Conservation (phyloP, 306 rosid species). For the Senna tora region DNA sequence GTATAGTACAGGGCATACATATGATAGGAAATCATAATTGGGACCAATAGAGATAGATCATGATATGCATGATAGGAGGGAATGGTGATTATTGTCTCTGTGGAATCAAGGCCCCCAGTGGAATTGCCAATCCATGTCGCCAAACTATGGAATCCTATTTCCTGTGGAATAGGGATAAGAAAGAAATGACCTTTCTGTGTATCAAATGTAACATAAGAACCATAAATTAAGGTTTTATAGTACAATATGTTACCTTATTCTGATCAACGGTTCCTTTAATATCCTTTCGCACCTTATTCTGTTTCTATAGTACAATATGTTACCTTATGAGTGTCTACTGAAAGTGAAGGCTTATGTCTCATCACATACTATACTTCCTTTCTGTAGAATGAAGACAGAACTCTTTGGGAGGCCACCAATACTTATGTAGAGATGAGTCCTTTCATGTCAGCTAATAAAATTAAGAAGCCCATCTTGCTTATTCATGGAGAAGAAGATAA, state of each 20-base stretch:
- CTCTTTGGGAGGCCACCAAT: slow-evolving; percentile 93
- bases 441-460: slow-evolving; percentile 92
- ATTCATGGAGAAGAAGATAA: slow-evolving; percentile 98
- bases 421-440: slow-evolving; percentile 98
- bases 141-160: neutral
- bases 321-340: slow-evolving; percentile 28
- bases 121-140: neutral
- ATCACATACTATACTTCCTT: slow-evolving; percentile 23
- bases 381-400: slow-evolving; percentile 91
- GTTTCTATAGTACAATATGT: slow-evolving; percentile 5
- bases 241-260: too few species aligned
- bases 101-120: neutral
- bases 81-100: neutral
- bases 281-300: slow-evolving; percentile 27
- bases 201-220: neutral
- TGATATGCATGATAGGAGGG: neutral
- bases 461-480: slow-evolving; percentile 95
- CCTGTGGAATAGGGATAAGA: neutral
- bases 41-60: neutral
- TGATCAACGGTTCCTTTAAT: neutral
- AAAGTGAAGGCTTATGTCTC: slow-evolving; percentile 26
- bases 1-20: neutral
- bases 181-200: neutral
- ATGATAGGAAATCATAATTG: neutral
- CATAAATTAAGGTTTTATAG: neutral